Evolutionary conservation across 352 stramenopile genomes (phyloP).

Genomic region (Globisporangium paroecandrum): DNA sequence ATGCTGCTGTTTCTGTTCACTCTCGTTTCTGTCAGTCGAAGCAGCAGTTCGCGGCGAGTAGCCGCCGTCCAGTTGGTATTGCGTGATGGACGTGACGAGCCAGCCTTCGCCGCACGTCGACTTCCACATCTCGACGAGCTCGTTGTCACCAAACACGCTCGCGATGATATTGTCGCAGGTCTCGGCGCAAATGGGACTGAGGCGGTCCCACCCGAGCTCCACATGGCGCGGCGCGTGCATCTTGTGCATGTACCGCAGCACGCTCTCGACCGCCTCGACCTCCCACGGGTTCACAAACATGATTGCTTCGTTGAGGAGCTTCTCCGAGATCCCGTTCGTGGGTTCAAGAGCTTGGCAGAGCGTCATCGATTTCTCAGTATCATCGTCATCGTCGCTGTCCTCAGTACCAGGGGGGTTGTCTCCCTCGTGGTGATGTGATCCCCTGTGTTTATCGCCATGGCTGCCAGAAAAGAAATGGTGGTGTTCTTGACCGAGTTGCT

Average conservation of each 20-base stretch:
- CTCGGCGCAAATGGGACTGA: slow-evolving; percentile 61
- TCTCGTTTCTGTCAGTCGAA: background rate
- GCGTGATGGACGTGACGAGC: slow-evolving; percentile 79
- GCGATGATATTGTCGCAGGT: slow-evolving; percentile 63
- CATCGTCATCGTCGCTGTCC: background rate
- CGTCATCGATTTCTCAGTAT: background rate
- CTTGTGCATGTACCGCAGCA: slow-evolving; percentile 61
- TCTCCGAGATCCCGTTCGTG: slow-evolving; percentile 11
- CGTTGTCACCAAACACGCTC: slow-evolving; percentile 53
- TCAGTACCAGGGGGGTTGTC: background rate
- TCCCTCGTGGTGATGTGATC: slow-evolving; percentile 5
- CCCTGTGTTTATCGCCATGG: background rate
- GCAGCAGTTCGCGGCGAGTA: slow-evolving; percentile 20
- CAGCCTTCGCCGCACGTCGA: slow-evolving; percentile 65
- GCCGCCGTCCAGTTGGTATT: slow-evolving; percentile 71
- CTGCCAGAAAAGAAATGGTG: slow-evolving; percentile 46
- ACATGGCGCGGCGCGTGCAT: slow-evolving; percentile 40
- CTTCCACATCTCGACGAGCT: slow-evolving; percentile 73
- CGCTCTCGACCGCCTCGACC: slow-evolving; percentile 65
- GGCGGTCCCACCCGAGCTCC: slow-evolving; percentile 71
- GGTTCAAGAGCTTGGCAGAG: background rate
- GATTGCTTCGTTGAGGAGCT: slow-evolving; percentile 49
- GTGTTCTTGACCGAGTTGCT: slow-evolving; percentile 45
- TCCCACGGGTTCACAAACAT: slow-evolving; percentile 86
- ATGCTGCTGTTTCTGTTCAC: background rate